Evolutionary conservation across 2,329 filamentous ascomycete genomes (phyloP).

Genomic region (Helminthosporium solani): DNA sequence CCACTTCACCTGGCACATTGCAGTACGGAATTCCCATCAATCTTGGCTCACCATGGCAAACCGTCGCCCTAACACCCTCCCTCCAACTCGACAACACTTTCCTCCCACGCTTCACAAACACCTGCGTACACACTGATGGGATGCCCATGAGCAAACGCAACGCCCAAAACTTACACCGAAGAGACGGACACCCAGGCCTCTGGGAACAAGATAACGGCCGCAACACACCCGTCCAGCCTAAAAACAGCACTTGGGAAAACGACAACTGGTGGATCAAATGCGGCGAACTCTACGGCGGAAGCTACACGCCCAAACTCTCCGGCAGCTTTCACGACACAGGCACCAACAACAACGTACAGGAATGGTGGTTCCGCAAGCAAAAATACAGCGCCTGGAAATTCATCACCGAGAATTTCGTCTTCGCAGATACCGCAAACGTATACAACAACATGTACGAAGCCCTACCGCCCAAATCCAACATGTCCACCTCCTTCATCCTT

Average conservation of each 20-base stretch:
- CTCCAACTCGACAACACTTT: conserved; percentile 20
- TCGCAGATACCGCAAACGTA: conserved; percentile 12
- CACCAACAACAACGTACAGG: conserved; percentile 9
- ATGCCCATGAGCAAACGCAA: background rate
- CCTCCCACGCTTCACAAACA: conserved; percentile 18
- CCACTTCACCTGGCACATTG: conserved; percentile 10
- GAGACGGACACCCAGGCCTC: conserved; percentile 6
- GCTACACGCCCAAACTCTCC: conserved; percentile 10
- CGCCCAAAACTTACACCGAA: background rate
- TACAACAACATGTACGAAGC: conserved; percentile 8
- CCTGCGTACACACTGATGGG: conserved; percentile 13
- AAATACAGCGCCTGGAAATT: conserved; percentile 11
- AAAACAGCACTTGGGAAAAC: background rate
- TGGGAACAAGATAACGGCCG: conserved; percentile 7
- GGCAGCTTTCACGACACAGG: conserved; percentile 9
- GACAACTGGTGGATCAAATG: conserved; percentile 11
- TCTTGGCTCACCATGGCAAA: conserved; percentile 17
- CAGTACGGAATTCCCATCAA: conserved; percentile 14
- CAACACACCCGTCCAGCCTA: too few species aligned
- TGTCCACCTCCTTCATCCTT: conserved; percentile 9
- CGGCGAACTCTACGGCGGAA: conserved; percentile 15
- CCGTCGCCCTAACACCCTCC: conserved; percentile 14
- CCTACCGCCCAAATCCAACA: conserved; percentile 8
- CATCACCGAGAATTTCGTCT: conserved; percentile 13
- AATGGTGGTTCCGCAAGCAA: conserved; percentile 8